Percentiles rank a stretch among this genome's conserved stretches.
These are phyloP conservation scores for Oryza australiensis DNA, from an alignment of 176 grass and related monocot species.

Conservation along the genomic window DNA sequence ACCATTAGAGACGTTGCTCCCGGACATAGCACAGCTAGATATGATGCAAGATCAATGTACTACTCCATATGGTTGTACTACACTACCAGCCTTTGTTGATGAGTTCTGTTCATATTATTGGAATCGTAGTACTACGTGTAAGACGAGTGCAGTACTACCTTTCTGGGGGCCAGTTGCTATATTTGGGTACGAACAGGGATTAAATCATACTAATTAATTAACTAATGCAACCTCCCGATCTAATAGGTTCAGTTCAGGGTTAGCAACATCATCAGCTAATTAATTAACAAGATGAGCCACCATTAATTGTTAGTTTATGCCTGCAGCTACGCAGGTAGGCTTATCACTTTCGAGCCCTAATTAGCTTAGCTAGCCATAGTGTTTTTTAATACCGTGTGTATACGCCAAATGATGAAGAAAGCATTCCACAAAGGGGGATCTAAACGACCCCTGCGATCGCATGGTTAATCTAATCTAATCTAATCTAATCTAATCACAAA, in stretches of 20 bases:
- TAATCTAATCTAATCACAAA: background rate
- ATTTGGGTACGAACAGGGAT: background rate
- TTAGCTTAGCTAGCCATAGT: background rate
- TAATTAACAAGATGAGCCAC: no score
- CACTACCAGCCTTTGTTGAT: background rate
- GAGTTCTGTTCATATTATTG: background rate
- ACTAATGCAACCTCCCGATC: no score
- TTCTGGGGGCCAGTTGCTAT: background rate
- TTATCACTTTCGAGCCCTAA: background rate
- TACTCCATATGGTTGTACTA: background rate
- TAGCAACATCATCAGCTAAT: no score
- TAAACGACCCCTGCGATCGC: background rate
- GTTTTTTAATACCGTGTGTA: background rate
- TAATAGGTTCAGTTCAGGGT: no score
- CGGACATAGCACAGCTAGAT: background rate
- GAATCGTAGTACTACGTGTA: background rate
- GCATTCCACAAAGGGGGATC: no score
- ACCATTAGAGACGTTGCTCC: background rate
- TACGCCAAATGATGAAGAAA: background rate
- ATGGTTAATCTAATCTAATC: background rate
- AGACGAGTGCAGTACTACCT: background rate
- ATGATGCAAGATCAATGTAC: background rate
- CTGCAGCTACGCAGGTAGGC: no score
- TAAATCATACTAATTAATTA: background rate
- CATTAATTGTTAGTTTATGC: no score